Base-by-base conservation (phyloP, 768 basidiomycete species). In the Clitopilus passeckerianus region DNA sequence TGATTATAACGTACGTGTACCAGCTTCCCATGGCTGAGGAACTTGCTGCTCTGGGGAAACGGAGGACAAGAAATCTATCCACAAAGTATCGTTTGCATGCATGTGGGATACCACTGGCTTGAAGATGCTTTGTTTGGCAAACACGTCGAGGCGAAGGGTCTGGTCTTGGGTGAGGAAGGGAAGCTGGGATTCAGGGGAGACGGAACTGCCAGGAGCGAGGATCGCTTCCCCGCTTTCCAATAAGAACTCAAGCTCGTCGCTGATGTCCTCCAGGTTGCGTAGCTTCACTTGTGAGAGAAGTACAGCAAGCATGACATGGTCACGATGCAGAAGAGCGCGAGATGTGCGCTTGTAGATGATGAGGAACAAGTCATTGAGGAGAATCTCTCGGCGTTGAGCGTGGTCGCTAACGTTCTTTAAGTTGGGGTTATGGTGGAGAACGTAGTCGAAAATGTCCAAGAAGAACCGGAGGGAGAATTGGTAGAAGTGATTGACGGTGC, bases 381-480 rank as follows among this genome's bases (percentile, higher is more conserved):
- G 77, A 57, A 95, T 90, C 52, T 88, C 83, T 34, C 93, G 85
- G 10, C 97, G 87, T 44, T 74, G 75, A 54, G 77, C 76, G 58
- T 93, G 74, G 62, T 97, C 94, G 22, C 86, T 79, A 59, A 95
- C 80, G 60, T 83, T 84, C 71, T 82, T 87, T 62, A 98, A 82
- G 70, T 94, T 90, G 10, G 95, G 95, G 69, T 98, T 98, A 66
- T 91, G 88, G 64, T 90, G 89, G 7, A 98, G 83, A 59, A 96
- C 86, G 66, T 90, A 93, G 75, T 98, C 93, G 75, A 99, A 99
- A 68, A 98, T 96, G 70, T 97, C 96, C 60, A 98, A 83, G 90
- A 99, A 99, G 82, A 96, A 98, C 27, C 81, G 89, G 52, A 99
- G 82, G 1, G 97, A 98, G 80, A 99, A 99, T 72, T 98, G 93